Evolutionary conservation across 768 basidiomycete genomes (phyloP).

Genomic region (Pisolithus albus): DNA sequence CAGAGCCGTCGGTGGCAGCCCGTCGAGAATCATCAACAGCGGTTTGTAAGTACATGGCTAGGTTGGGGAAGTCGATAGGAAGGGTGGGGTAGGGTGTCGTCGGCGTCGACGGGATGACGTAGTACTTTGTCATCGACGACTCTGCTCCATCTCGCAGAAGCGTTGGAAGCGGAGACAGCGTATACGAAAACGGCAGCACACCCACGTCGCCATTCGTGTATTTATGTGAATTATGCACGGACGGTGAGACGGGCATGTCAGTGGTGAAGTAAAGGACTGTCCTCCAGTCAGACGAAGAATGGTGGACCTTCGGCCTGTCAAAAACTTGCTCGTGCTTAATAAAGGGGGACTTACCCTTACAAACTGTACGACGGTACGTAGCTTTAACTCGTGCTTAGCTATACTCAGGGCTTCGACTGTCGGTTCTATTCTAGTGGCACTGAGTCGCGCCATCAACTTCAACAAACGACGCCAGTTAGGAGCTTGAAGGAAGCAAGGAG

Average conservation of each 20-base stretch:
- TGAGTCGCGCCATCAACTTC: constrained; percentile 67
- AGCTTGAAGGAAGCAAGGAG: constrained; percentile 66
- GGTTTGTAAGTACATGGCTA: constrained; percentile 69
- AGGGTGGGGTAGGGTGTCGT: constrained; percentile 60
- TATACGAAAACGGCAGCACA: constrained; percentile 67
- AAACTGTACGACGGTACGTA: constrained; percentile 76
- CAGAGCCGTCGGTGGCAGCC: constrained; percentile 51
- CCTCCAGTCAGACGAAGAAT: constrained; percentile 56
- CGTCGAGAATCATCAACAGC: constrained; percentile 63
- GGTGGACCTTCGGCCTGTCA: constrained; percentile 44
- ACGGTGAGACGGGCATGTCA: constrained; percentile 55
- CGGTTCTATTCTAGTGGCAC: constrained; percentile 63
- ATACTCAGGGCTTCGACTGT: constrained; percentile 59
- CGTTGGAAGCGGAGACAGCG: constrained; percentile 49
- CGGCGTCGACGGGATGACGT: constrained; percentile 58
- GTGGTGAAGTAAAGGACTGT: constrained; percentile 73
- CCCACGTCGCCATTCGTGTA: constrained; percentile 55
- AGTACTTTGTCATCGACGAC: constrained; percentile 57
- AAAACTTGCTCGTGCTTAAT: background rate
- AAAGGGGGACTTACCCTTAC: constrained; percentile 47
- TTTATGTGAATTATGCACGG: constrained; percentile 37
- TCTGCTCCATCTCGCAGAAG: constrained; percentile 62
- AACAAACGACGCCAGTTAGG: constrained; percentile 69
- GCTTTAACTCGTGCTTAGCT: constrained; percentile 46
- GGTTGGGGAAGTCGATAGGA: constrained; percentile 68